Evolutionary conservation across 2,329 filamentous ascomycete species (phyloP), one percentile per base, ranked within the genome.

Genomic region (Diaporthe citri): DNA sequence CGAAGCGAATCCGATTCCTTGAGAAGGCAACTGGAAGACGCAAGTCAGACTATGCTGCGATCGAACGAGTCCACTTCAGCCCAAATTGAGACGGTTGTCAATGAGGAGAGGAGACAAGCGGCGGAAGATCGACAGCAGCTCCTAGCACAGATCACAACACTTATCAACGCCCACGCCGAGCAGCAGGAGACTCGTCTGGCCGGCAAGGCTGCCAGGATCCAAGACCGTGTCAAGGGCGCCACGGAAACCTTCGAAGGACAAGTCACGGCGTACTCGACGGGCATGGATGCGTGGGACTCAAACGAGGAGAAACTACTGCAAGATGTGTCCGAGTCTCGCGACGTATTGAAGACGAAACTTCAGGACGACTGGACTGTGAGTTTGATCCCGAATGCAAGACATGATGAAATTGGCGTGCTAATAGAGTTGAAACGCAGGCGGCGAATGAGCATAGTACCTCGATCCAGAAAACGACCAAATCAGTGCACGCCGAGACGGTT

Each of bases 401-500:
- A n/a, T 59, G 4, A n/a, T 52, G 22, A 12, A 20, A 22, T 52
- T 3, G 13, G n/a, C 17, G 46, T 75, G 74, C 82, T 84, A 77
- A 84, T 77, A 31, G 17, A 56, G 12, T 28, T 20, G 0, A 10
- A n/a, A 34, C 13, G 43, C 78, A 94, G 92, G 84, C 86, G 41
- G 95, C 96, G 51, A 94, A 95, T 79, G 89, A 93, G 74, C 93
- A 94, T 80, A 97, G 95, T 79, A 91, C 89, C n/a, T 92, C 93
- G 8, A 96, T 99, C 79, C 94, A 96, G 79, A 89, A 90, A 10
- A 94, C 94, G 0, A 96, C 96, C 0, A 93, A 94, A 79, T 94
- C 94, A 3, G 95, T 98, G 1, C 96, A 99, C 78, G 93, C 94
- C 46, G 94, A 97, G 84, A 98, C 96, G 0, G 91, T 98, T 41